phyloP scores from a whole-genome alignment of 2,329 filamentous ascomycete species.

The Cladophialophora bantiana region DNA sequence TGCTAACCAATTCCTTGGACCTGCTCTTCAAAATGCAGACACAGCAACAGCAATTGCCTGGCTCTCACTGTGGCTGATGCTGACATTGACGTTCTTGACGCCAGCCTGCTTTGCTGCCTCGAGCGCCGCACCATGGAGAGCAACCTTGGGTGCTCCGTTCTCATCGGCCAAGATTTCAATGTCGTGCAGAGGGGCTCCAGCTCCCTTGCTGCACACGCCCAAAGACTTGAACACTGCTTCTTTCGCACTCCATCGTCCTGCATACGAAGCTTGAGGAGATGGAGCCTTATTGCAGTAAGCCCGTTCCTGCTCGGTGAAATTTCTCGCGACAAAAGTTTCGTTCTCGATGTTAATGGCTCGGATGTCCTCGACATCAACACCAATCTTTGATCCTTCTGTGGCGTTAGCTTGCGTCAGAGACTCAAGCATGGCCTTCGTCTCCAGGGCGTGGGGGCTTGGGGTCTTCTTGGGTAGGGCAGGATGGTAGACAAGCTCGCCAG shows the following conservation, averaged over 20 bases:
- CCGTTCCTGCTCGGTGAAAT: slow-evolving; percentile 87
- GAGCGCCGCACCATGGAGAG: slow-evolving; percentile 88
- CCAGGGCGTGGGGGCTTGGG: slow-evolving; percentile 63
- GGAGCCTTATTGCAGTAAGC: slow-evolving; percentile 83
- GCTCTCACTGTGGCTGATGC: slow-evolving; percentile 92
- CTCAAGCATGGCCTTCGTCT: slow-evolving; percentile 78
- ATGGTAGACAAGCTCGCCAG: slow-evolving; percentile 76
- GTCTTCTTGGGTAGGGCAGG: slow-evolving; percentile 71
- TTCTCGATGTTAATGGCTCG: slow-evolving; percentile 89
- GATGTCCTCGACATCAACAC: slow-evolving; percentile 92
- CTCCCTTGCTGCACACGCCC: slow-evolving; percentile 84
- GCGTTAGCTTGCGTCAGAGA: slow-evolving; percentile 72
- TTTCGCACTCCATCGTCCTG: slow-evolving; percentile 95
- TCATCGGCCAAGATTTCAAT: slow-evolving; percentile 89
- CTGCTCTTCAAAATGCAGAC: slow-evolving; percentile 68
- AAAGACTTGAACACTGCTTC: slow-evolving; percentile 98
- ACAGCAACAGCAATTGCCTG: slow-evolving; percentile 96
- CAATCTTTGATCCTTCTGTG: slow-evolving; percentile 75
- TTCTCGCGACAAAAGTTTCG: slow-evolving; percentile 90
- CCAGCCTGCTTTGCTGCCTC: slow-evolving; percentile 83
- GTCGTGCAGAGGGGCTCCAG: slow-evolving; percentile 86
- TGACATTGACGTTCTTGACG: slow-evolving; percentile 87
- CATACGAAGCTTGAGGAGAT: slow-evolving; percentile 86
- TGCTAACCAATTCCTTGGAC: background rate
- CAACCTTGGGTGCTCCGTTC: slow-evolving; percentile 80